Percentiles rank a stretch among this genome's conserved stretches.
phyloP scores from a whole-genome alignment of 2,329 filamentous ascomycete species.

The Fusarium buxicola region DNA sequence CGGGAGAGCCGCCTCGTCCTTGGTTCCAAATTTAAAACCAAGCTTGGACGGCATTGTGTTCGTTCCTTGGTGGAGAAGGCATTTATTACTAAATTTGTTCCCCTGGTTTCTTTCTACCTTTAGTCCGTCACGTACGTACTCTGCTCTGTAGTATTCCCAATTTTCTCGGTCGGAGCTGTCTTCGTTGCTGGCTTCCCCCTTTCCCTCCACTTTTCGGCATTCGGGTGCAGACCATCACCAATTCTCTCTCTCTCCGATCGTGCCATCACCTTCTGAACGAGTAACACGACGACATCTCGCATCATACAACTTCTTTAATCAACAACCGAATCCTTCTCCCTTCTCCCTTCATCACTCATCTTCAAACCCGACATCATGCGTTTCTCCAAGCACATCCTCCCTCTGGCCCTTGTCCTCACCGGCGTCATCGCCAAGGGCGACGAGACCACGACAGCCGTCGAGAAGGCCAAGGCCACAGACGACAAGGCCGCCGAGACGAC shows the following conservation, averaged over 20 bases:
- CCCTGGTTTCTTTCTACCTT: constrained; percentile 39
- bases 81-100: too few species aligned
- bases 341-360: neutral
- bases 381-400: constrained; percentile 44
- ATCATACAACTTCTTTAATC: constrained; percentile 2
- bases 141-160: constrained; percentile 17
- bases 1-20: neutral
- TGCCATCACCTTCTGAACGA: constrained; percentile 4
- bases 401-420: constrained; percentile 41
- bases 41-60: neutral
- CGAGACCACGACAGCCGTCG: constrained; percentile 29
- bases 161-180: constrained; percentile 10
- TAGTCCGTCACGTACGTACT: too few species aligned
- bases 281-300: neutral
- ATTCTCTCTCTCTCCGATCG: constrained; percentile 1
- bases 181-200: constrained; percentile 26
- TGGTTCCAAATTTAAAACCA: constrained; percentile 11
- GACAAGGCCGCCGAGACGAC: constrained; percentile 31
- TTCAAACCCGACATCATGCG: constrained; percentile 38
- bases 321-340: neutral
- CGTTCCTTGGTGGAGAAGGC: neutral
- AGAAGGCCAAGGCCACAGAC: constrained; percentile 28
- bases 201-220: constrained; percentile 2
- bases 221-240: constrained; percentile 5
- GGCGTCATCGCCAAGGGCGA: constrained; percentile 35